Percentiles rank a stretch among this genome's conserved stretches.
Evolutionary conservation across 1,284 basidiomycete genomes (phyloP).

Genomic region (Meripilus lineatus): DNA sequence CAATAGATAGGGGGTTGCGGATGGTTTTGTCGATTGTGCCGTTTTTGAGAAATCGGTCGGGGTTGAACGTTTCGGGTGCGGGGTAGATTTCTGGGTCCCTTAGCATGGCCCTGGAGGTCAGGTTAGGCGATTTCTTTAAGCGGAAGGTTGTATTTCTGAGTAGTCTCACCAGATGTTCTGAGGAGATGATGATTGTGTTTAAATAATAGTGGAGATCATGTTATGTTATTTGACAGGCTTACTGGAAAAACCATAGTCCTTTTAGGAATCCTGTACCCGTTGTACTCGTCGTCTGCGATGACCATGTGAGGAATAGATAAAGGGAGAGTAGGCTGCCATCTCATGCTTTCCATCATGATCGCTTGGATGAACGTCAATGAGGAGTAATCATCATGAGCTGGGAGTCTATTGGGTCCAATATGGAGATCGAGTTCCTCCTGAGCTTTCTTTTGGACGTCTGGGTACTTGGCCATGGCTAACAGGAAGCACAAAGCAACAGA

Average conservation of each 20-base stretch:
- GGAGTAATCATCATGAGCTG: slow-evolving; percentile 2
- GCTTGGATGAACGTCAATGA: background rate
- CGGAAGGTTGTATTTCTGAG: too few species aligned
- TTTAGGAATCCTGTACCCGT: slow-evolving; percentile 10
- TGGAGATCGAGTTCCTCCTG: slow-evolving; percentile 25
- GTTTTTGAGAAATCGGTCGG: slow-evolving; percentile 15
- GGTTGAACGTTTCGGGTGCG: slow-evolving; percentile 15
- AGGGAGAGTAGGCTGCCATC: slow-evolving; percentile 3
- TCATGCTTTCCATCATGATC: slow-evolving; percentile 4
- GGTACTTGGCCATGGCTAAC: slow-evolving; percentile 1
- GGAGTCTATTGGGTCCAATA: slow-evolving; percentile 15
- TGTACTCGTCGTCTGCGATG: too few species aligned
- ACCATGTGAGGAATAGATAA: slow-evolving; percentile 7
- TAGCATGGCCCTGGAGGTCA: slow-evolving; percentile 13
- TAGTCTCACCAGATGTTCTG: too few species aligned
- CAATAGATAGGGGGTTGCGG: background rate
- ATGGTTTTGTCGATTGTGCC: slow-evolving; percentile 1
- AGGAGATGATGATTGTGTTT: background rate
- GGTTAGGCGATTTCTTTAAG: too few species aligned
- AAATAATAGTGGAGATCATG: background rate
- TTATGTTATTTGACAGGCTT: background rate
- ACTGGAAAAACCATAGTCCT: slow-evolving; percentile 5
- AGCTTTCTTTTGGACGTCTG: slow-evolving; percentile 12
- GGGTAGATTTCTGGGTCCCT: slow-evolving; percentile 13
- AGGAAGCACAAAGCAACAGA: slow-evolving; percentile 1